phyloP scores from a whole-genome alignment of 331 rosid genomes.

The Ulmus americana region DNA sequence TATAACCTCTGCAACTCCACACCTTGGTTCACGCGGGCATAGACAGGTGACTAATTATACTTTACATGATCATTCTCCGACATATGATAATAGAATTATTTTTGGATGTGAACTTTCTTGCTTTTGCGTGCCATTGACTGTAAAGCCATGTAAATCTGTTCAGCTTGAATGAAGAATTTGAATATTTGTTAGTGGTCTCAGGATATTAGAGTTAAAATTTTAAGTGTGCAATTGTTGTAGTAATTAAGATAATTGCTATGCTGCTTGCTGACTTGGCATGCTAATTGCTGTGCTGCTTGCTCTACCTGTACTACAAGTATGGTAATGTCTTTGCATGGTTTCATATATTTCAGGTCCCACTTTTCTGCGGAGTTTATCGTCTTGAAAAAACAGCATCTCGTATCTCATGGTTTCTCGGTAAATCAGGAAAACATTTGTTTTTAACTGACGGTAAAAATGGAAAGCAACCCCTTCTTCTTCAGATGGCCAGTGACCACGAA shows the following conservation, averaged over 20 bases:
- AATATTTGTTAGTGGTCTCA: neutral
- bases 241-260: neutral
- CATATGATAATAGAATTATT: neutral
- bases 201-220: too few relatives aligned
- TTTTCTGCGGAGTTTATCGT: slow-evolving; percentile 58
- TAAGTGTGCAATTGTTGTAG: neutral
- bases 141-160: neutral
- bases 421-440: slow-evolving; percentile 71
- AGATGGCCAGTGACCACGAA: slow-evolving; percentile 60
- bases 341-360: slow-evolving; percentile 56
- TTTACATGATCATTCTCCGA: neutral
- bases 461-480: slow-evolving; percentile 85
- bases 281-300: neutral
- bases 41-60: slow-evolving; percentile 49
- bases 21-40: slow-evolving; percentile 90
- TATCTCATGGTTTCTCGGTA: slow-evolving; percentile 56
- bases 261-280: neutral
- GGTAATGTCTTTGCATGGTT: slow-evolving; percentile 18
- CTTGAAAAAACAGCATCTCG: slow-evolving; percentile 60
- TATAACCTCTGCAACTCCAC: slow-evolving; percentile 80
- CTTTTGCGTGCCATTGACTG: slow-evolving; percentile 1
- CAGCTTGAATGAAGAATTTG: slow-evolving; percentile 8
- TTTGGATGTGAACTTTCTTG: neutral
- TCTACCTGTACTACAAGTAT: slow-evolving; percentile 4
- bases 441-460: slow-evolving; percentile 53